Base-by-base conservation (phyloP, 192 early-diverging fungal genomes). In the Backusella tarrabulga region DNA sequence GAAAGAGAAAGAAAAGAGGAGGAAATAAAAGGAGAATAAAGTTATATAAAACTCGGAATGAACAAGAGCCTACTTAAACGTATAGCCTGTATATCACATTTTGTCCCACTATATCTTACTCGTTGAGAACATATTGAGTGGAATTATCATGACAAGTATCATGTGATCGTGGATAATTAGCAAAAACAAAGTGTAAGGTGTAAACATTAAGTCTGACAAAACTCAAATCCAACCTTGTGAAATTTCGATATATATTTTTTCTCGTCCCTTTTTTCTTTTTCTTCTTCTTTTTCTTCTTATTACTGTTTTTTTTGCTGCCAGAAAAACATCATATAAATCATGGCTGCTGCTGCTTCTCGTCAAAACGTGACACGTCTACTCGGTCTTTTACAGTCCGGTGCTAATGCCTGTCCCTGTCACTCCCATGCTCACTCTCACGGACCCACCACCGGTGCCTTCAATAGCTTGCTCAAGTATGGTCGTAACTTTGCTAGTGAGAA, bases 311-410 rank as follows among this genome's bases (percentile, higher is more conserved):
- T 21, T 68, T 44, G n/a, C 23, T 70, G 29, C 19, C 26, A 34
- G 21, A 35, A 69, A 38, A 68, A 12, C 42, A 44, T 0, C 19
- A 14, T 44, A 35, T 38, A 68, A 40, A 78, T 26, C 32, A 83
- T 83, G 82, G 74, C 82, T 42, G 76, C 79, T 42, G 75, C 73
- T 73, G 74, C 82, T 29, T 74, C 82, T 72, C 82, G 82, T 72
- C 71, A 79, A 29, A 80, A 74, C 21, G 83, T 80, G 52, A 63
- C 67, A 36, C 71, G 79, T n/a, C 66, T 84, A 21, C 44, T 84
- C 68, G 68, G 73, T 34, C 74, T 80, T 21, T 34, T 84, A 17
- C 79, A 79, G 32, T 52, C 54, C 6, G 68, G 71, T 54, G 67
- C 75, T n/a, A 77, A 41, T 35, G 68, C 67, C 8, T 84, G 83